These are phyloP conservation scores for Gracilaria domingensis DNA, from an alignment of 23 red algal genomes.

Conservation along the genomic window DNA sequence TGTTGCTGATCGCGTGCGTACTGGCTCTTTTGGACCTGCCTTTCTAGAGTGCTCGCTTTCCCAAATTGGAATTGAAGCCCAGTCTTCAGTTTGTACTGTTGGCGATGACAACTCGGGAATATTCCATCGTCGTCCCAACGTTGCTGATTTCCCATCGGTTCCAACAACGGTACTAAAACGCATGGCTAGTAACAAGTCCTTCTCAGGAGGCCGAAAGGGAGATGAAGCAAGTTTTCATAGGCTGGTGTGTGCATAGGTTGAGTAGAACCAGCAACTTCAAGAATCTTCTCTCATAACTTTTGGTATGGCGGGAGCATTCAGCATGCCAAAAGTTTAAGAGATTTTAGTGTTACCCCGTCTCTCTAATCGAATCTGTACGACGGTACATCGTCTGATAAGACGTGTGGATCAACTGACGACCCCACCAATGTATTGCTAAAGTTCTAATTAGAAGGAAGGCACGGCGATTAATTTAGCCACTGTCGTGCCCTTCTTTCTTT, in stretches of 20 bases:
- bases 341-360: not conserved
- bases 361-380: not conserved
- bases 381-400: not conserved
- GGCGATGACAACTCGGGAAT: not conserved
- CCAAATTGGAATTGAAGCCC: conserved; percentile 5
- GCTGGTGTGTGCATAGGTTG: too few species aligned
- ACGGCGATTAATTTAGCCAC: not conserved
- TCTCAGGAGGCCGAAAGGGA: not conserved
- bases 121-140: not conserved
- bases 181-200: not conserved
- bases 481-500: not conserved
- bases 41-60: not conserved
- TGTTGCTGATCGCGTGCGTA: not conserved
- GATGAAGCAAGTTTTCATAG: not conserved
- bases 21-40: not conserved
- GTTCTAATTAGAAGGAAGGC: conserved; percentile 22
- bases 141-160: not conserved
- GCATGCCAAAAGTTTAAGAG: too few species aligned
- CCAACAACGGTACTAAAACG: conserved; percentile 5
- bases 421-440: not conserved
- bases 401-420: not conserved
- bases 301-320: not conserved
- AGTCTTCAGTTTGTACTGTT: not conserved
- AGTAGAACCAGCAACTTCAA: too few species aligned
- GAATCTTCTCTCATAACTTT: too few species aligned